These are phyloP conservation scores for Leishmania tropica DNA, from an alignment of 208 protist species.

Conservation along the genomic window DNA sequence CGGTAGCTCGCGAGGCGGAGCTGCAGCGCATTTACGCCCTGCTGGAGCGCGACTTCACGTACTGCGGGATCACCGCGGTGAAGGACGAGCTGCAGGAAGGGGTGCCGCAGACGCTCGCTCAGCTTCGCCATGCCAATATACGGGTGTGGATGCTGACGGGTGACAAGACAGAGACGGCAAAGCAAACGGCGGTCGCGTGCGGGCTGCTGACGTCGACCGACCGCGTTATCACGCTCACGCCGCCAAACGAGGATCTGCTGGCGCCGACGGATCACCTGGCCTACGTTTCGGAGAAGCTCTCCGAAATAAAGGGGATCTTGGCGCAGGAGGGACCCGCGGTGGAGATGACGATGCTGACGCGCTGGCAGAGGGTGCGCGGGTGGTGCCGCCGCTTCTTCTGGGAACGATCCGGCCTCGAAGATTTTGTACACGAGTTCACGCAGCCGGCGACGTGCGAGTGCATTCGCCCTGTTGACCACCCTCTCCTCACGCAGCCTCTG, in stretches of 20 bases:
- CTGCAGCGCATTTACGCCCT: conserved; percentile 43
- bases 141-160: conserved; percentile 97
- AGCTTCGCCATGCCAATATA: conserved; percentile 78
- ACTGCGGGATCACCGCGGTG: conserved; percentile 95
- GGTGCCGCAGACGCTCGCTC: conserved; percentile 89
- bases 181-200: conserved; percentile 92
- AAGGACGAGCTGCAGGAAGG: conserved; percentile 97
- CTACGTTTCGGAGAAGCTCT: conserved; percentile 34
- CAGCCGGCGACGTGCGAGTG: conserved; percentile 31
- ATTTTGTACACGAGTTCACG: conserved; percentile 68
- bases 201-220: conserved; percentile 51
- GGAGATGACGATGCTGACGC: conserved; percentile 10
- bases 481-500: conserved; percentile 27
- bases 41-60: conserved; percentile 89
- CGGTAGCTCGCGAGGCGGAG: conserved; percentile 27
- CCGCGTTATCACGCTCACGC: conserved; percentile 44
- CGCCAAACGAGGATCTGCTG: conserved; percentile 32
- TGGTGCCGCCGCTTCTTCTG: conserved; percentile 37
- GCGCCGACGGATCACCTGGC: conserved; percentile 42
- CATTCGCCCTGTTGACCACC: conserved; percentile 50
- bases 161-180: conserved; percentile 97
- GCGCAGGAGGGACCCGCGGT: neutral
- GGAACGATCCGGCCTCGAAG: conserved; percentile 45
- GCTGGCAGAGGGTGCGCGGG: conserved; percentile 22
- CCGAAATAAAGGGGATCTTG: conserved; percentile 27